Conservation (phyloP, 139 green algal genomes). For the Micractinium conductrix region DNA sequence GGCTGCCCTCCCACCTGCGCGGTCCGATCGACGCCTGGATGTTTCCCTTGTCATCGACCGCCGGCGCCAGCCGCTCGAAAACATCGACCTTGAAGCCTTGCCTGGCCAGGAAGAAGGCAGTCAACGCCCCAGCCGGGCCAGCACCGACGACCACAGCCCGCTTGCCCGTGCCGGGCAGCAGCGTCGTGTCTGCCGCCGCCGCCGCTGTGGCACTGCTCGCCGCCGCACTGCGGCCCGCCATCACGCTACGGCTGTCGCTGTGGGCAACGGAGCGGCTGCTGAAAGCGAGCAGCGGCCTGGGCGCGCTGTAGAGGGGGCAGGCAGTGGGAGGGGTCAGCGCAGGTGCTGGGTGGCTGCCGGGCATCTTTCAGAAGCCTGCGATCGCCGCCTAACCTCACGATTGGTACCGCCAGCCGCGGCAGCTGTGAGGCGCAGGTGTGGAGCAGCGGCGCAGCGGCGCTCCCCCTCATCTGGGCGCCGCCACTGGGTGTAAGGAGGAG, state of each 20-base stretch:
- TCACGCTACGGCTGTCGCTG: too few relatives aligned
- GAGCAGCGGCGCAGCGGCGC: too few relatives aligned
- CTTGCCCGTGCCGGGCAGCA: neutral
- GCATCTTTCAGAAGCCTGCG: too few relatives aligned
- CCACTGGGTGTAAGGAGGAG: too few relatives aligned
- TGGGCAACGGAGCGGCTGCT: neutral
- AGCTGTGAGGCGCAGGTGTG: too few relatives aligned
- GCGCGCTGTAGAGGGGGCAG: neutral
- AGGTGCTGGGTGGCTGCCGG: too few relatives aligned
- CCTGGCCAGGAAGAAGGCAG: constrained; percentile 16
- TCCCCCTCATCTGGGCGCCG: too few relatives aligned
- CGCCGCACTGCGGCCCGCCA: neutral
- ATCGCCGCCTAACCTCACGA: too few relatives aligned
- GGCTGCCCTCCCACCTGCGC: constrained; percentile 1
- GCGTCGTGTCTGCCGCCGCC: neutral
- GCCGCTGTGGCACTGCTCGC: neutral
- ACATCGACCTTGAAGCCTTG: constrained; percentile 24
- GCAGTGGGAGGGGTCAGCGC: too few relatives aligned
- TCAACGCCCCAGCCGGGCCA: constrained; percentile 4
- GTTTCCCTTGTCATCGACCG: constrained; percentile 9
- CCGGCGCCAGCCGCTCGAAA: constrained; percentile 17
- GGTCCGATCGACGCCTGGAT: constrained; percentile 24
- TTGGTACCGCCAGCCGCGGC: too few relatives aligned
- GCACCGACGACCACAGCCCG: constrained; percentile 11
- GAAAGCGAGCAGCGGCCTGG: neutral